These are phyloP conservation scores for Sophora flavescens DNA, from an alignment of 306 rosid genomes.

Conservation along the genomic window DNA sequence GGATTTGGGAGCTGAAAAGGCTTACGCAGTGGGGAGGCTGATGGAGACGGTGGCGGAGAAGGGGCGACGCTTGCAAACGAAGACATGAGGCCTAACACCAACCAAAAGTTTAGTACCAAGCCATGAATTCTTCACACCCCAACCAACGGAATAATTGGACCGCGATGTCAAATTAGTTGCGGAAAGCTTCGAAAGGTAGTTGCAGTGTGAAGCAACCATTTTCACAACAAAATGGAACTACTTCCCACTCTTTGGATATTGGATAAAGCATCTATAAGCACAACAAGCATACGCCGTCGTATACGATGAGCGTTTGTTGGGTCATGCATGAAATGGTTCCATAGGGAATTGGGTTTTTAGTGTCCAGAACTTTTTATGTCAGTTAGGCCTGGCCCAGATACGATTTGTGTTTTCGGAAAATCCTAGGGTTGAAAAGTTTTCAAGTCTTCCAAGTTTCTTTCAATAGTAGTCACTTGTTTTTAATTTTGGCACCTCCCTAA, in stretches of 20 bases:
- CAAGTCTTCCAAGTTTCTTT: too few species aligned
- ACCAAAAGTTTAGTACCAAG: slow-evolving; percentile 55
- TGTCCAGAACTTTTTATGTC: background rate
- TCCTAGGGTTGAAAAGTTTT: background rate
- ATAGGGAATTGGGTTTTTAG: background rate
- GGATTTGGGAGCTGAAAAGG: background rate
- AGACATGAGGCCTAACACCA: slow-evolving; percentile 39
- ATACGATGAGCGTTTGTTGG: background rate
- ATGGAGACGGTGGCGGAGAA: slow-evolving; percentile 55
- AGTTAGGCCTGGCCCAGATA: background rate
- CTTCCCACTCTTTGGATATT: background rate
- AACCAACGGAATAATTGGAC: slow-evolving; percentile 29
- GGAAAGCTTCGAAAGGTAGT: slow-evolving; percentile 47
- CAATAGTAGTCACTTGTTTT: background rate
- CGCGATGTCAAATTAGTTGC: slow-evolving; percentile 27
- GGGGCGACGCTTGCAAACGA: slow-evolving; percentile 50
- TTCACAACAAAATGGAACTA: background rate
- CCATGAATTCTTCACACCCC: slow-evolving; percentile 50
- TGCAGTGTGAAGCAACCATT: slow-evolving; percentile 43
- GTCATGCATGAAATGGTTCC: background rate
- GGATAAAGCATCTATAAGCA: background rate
- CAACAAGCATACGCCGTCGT: background rate
- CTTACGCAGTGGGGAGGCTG: slow-evolving; percentile 83
- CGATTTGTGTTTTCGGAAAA: too few species aligned
- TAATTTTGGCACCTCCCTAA: too few species aligned